Percentiles rank a stretch among this genome's conserved stretches.
Conservation (phyloP, 1,284 basidiomycete genomes). For the Tilletia setariae region DNA sequence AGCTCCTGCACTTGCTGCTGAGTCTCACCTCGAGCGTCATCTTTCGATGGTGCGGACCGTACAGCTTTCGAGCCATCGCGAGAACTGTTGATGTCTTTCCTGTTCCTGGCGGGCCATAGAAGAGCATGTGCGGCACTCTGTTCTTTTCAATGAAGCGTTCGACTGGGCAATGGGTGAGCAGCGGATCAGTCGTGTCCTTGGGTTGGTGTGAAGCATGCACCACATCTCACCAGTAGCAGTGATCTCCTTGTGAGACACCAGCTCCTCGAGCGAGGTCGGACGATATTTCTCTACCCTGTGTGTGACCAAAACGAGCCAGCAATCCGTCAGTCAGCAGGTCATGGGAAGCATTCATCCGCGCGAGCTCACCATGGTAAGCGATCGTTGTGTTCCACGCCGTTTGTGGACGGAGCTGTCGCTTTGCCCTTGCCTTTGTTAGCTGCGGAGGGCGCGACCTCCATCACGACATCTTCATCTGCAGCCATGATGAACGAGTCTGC, state of each 20-base stretch:
- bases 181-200: not conserved
- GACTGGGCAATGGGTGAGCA: constrained; percentile 60
- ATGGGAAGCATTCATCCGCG: not conserved
- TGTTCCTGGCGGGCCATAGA: constrained; percentile 95
- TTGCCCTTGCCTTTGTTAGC: constrained; percentile 1
- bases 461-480: not conserved
- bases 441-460: not conserved
- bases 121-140: constrained; percentile 86
- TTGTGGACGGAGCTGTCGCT: not conserved
- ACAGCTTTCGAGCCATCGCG: constrained; percentile 91
- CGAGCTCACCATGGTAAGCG: not conserved
- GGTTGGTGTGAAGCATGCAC: not conserved
- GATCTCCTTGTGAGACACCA: constrained; percentile 53
- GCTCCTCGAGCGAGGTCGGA: constrained; percentile 46
- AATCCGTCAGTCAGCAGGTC: not conserved
- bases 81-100: constrained; percentile 97
- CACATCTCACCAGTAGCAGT: constrained; percentile 36
- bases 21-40: constrained; percentile 86
- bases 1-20: too few relatives aligned
- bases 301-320: not conserved
- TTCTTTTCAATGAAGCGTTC: constrained; percentile 95
- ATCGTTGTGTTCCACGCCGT: constrained; percentile 3
- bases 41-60: constrained; percentile 74
- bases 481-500: not conserved
- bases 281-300: constrained; percentile 54